Evolutionary conservation across 164 flowering plant species (phyloP).

Genomic region (Litsea cubeba): DNA sequence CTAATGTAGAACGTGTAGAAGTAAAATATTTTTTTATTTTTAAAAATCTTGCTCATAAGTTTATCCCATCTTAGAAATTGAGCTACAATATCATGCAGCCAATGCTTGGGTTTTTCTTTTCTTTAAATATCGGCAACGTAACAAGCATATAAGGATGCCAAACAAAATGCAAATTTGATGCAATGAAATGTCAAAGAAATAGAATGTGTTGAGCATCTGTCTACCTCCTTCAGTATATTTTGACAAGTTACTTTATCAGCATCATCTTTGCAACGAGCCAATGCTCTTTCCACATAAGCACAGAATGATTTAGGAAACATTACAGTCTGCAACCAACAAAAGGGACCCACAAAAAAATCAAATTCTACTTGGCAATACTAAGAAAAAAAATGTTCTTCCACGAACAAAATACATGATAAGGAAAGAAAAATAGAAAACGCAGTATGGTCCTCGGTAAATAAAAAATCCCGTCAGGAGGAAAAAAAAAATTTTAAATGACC

Average conservation of each 20-base stretch:
- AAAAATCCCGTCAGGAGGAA: not conserved
- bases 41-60: too few species aligned
- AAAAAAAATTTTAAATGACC: too few species aligned
- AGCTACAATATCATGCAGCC: not conserved
- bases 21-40: too few species aligned
- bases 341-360: too few species aligned
- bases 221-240: slow-evolving; percentile 81
- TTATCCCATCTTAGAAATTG: not conserved
- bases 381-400: not conserved
- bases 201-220: not conserved
- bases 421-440: not conserved
- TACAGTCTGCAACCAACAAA: slow-evolving; percentile 47
- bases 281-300: slow-evolving; percentile 90
- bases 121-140: not conserved
- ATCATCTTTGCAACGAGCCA: slow-evolving; percentile 87
- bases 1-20: too few species aligned
- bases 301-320: slow-evolving; percentile 69
- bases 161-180: not conserved
- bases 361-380: not conserved
- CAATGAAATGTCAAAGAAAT: slow-evolving; percentile 2
- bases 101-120: not conserved
- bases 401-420: not conserved
- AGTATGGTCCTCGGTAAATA: not conserved
- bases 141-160: not conserved
- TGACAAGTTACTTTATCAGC: slow-evolving; percentile 63